Percentiles rank a stretch among this genome's conserved stretches.
phyloP scores from a whole-genome alignment of 2,329 filamentous ascomycete genomes.

The Fusarium brevicatenulatum region DNA sequence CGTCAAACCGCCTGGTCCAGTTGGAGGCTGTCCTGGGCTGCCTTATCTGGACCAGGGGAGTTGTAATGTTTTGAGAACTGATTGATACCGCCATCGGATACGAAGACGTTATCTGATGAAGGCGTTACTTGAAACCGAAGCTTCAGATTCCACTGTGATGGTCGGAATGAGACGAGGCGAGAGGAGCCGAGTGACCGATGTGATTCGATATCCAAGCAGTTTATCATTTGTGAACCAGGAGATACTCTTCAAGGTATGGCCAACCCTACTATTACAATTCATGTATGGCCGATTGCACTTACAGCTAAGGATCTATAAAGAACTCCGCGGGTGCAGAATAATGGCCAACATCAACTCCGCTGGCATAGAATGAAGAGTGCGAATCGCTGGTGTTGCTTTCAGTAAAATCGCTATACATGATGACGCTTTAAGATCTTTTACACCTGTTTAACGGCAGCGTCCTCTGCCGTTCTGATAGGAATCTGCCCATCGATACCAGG shows the following conservation, averaged over 20 bases:
- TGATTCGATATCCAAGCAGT: too few relatives aligned
- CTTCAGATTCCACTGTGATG: background rate
- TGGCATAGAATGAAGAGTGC: background rate
- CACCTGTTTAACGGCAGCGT: background rate
- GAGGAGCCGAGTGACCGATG: background rate
- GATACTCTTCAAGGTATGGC: accelerated
- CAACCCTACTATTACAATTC: background rate
- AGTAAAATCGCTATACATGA: background rate
- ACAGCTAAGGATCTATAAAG: background rate
- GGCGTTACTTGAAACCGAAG: background rate
- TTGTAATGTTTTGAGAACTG: accelerated
- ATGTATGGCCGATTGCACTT: too few relatives aligned
- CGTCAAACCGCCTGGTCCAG: too few relatives aligned
- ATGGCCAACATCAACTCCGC: too few relatives aligned
- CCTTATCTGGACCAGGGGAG: background rate
- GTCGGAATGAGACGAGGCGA: accelerated
- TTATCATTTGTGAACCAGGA: background rate
- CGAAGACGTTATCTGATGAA: background rate
- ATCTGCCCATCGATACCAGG: conserved; percentile 24
- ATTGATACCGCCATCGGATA: too few relatives aligned
- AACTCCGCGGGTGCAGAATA: background rate
- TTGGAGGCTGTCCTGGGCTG: background rate
- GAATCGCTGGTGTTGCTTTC: background rate
- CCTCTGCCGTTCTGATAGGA: conserved; percentile 2
- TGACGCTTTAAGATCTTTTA: accelerated